These are phyloP conservation scores for Aspergillus texensis DNA, from an alignment of 2,329 filamentous ascomycete species.

Conservation along the genomic window DNA sequence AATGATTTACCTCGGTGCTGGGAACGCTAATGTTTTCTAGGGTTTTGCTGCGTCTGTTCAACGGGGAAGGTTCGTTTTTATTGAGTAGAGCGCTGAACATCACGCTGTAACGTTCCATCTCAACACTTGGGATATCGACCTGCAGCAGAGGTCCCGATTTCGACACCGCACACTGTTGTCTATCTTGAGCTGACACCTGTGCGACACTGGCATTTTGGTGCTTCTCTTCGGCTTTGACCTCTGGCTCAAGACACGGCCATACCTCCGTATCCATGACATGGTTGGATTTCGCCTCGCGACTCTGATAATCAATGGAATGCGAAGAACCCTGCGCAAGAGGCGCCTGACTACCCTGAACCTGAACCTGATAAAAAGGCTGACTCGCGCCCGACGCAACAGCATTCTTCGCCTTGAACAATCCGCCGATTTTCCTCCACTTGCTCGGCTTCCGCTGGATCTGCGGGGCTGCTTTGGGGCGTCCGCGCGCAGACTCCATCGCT, in stretches of 20 bases:
- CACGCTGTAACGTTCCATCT: slow-evolving; percentile 87
- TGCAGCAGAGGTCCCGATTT: slow-evolving; percentile 57
- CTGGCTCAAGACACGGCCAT: slow-evolving; percentile 30
- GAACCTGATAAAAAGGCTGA: slow-evolving; percentile 35
- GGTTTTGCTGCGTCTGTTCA: slow-evolving; percentile 41
- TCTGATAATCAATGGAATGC: slow-evolving; percentile 23
- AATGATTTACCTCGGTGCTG: slow-evolving; percentile 44
- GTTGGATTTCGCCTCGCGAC: slow-evolving; percentile 11
- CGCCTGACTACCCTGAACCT: slow-evolving; percentile 16
- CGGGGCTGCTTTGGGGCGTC: slow-evolving; percentile 13
- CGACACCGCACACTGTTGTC: slow-evolving; percentile 9
- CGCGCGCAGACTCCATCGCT: slow-evolving; percentile 14
- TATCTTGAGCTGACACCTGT: neutral
- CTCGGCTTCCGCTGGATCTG: slow-evolving; percentile 39
- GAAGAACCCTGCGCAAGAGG: slow-evolving; percentile 22
- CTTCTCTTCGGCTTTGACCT: slow-evolving; percentile 26
- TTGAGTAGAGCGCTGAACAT: slow-evolving; percentile 82
- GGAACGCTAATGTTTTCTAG: slow-evolving; percentile 57
- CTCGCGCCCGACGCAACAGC: slow-evolving; percentile 24
- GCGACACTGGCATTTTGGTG: neutral
- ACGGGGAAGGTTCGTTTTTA: slow-evolving; percentile 40
- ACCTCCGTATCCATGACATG: slow-evolving; percentile 17
- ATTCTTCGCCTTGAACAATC: slow-evolving; percentile 45
- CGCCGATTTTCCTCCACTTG: slow-evolving; percentile 52
- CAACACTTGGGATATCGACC: slow-evolving; percentile 77